Evolutionary conservation across 805 yeast genomes (phyloP).

Genomic region (Isabelozyma rhagii): DNA sequence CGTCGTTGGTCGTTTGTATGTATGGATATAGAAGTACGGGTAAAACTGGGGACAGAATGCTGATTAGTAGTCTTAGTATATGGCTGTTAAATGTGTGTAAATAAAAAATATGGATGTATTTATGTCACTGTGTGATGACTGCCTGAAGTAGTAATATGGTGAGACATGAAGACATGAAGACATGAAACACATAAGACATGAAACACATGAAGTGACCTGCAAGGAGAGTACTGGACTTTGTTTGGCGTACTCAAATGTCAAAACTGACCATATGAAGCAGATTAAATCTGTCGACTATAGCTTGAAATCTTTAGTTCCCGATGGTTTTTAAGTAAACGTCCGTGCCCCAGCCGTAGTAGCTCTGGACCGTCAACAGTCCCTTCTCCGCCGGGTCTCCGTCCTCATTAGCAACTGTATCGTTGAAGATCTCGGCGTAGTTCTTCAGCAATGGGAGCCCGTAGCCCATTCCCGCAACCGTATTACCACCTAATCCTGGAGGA

Average conservation of each 20-base stretch:
- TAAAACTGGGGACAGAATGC: too few species aligned
- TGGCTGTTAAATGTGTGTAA: too few species aligned
- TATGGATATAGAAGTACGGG: too few species aligned
- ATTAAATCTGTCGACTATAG: too few species aligned
- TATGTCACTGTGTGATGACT: too few species aligned
- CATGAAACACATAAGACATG: not conserved
- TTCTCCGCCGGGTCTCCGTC: constrained; percentile 15
- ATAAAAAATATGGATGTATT: too few species aligned
- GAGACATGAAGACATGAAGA: not conserved
- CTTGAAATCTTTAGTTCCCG: constrained; percentile 10
- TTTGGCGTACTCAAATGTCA: too few species aligned
- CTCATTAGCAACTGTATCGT: constrained; percentile 22
- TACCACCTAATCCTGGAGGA: constrained; percentile 70
- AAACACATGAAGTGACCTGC: not conserved
- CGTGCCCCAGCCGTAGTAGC: constrained; percentile 45
- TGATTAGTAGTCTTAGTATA: too few species aligned
- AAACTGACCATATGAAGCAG: too few species aligned
- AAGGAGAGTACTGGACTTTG: too few species aligned
- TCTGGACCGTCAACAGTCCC: constrained; percentile 42
- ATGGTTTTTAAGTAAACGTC: constrained; percentile 42
- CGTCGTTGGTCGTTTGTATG: too few species aligned
- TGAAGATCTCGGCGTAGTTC: constrained; percentile 40
- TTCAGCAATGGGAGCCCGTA: constrained; percentile 86
- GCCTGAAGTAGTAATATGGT: too few species aligned
- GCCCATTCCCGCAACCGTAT: constrained; percentile 89